Evolutionary conservation across 2,329 filamentous ascomycete species (phyloP), one percentile per base, ranked within the genome.

Genomic region (Cladophialophora psammophila): DNA sequence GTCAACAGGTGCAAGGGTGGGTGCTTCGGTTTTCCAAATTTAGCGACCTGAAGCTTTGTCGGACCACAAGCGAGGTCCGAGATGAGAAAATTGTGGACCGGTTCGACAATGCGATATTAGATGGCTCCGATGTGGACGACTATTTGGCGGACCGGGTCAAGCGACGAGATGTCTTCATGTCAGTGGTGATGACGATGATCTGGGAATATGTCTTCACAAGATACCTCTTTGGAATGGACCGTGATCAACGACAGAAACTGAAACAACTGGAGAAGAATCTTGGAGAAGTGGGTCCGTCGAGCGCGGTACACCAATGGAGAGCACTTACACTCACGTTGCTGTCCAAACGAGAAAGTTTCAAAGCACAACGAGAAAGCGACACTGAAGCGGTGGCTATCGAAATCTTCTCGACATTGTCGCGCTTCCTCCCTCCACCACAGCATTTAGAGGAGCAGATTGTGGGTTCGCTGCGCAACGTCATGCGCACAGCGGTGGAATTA

Each of bases 151-250:
- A 99, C 78, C 91, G 96, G 45, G 91, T 97, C 63, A 90, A 87
- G 75, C 90, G 95, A 68, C 89, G 94, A 67, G 94, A 98, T 78
- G 90, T 98, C 66, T 97, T 99, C 85, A 97, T 98, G 93, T 95
- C 93, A 42, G 93, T 99, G 79, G 92, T 94, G 64, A 98, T 98
- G 94, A 95, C 91, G 69, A 97, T 99, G 93, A 90, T 99, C 60
- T 99, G 94, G 94, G 95, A 99, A 79, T 97, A 96, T 76, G 90
- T 99, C 77, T 99, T 99, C 77, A 97, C 94, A 8, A 89, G 95
- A 71, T 99, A 99, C 78, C 88, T 99, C 32, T 99, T 99, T 78
- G 95, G 95, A 74, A 97, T 99, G 93, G 95, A 99, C 78, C 88
- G 94, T 74, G 95, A 98, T 80, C 95, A 99, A 80, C 89, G 95